Conservation (phyloP, 345 rosid species). For the Populus ilicifolia region DNA sequence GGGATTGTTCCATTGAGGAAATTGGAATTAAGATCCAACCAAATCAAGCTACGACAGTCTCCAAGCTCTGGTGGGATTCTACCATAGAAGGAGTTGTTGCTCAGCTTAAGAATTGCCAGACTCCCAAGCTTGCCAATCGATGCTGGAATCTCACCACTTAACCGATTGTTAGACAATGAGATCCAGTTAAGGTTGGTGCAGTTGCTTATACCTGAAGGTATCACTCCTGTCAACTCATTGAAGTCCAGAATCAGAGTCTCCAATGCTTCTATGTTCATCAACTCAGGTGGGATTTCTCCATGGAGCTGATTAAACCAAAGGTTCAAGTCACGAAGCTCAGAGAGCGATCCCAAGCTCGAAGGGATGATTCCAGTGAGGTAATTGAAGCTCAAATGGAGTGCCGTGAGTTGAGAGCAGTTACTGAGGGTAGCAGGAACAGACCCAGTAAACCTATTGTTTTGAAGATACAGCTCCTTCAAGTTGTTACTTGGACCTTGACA, state of each 20-base stretch:
- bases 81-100: slow-evolving; percentile 80
- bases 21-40: slow-evolving; percentile 92
- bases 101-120: slow-evolving; percentile 85
- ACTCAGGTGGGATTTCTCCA: slow-evolving; percentile 80
- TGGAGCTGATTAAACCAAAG: slow-evolving; percentile 75
- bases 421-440: slow-evolving; percentile 61
- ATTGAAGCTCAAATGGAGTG: slow-evolving; percentile 90
- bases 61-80: slow-evolving; percentile 88
- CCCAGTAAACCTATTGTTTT: slow-evolving; percentile 64
- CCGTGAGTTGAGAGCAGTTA: slow-evolving; percentile 78
- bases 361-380: slow-evolving; percentile 70
- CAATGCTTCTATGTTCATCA: slow-evolving; percentile 45
- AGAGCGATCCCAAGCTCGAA: slow-evolving; percentile 64
- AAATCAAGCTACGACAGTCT: slow-evolving; percentile 76
- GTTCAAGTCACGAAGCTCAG: slow-evolving; percentile 71
- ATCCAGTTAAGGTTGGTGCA: slow-evolving; percentile 81
- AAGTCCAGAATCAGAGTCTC: slow-evolving; percentile 86
- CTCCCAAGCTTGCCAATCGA: slow-evolving; percentile 68
- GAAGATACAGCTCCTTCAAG: slow-evolving; percentile 63
- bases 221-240: slow-evolving; percentile 67
- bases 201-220: slow-evolving; percentile 73
- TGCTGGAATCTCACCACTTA: slow-evolving; percentile 72
- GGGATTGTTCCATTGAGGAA: slow-evolving; percentile 68
- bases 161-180: slow-evolving; percentile 73
- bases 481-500: slow-evolving; percentile 49